Conservation (phyloP, 768 basidiomycete genomes). For the Mycena sanguinolenta region DNA sequence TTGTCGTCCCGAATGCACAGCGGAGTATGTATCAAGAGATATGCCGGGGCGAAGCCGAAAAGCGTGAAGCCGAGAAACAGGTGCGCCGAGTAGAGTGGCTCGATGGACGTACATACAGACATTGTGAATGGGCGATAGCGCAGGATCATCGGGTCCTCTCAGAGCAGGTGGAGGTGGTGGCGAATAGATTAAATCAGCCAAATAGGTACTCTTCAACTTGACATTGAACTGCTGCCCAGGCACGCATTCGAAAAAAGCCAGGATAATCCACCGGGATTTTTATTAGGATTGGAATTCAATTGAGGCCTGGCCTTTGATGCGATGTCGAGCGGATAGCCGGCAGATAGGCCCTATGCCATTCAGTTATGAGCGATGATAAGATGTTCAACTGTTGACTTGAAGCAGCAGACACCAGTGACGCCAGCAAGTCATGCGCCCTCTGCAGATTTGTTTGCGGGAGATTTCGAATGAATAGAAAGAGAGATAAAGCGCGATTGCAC, state of each 20-base stretch:
- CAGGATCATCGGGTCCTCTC: slow-evolving; percentile 20
- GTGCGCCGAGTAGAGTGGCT: neutral
- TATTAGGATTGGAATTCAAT: too few species aligned
- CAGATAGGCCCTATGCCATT: too few species aligned
- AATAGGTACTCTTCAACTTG: slow-evolving; percentile 13
- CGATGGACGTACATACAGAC: neutral
- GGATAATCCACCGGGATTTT: too few species aligned
- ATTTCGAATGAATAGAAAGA: neutral
- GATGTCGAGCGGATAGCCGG: neutral
- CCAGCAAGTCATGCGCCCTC: neutral
- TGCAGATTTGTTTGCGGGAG: neutral
- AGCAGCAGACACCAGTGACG: neutral
- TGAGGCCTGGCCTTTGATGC: neutral
- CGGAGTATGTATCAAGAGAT: neutral
- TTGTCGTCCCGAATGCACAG: neutral
- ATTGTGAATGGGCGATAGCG: slow-evolving; percentile 21
- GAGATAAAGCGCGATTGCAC: neutral
- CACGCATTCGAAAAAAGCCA: neutral
- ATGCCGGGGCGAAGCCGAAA: too few species aligned
- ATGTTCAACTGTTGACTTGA: slow-evolving; percentile 8
- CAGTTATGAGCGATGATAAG: neutral
- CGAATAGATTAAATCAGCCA: slow-evolving; percentile 8
- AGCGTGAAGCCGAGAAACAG: slow-evolving; percentile 15
- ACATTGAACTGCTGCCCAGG: slow-evolving; percentile 10
- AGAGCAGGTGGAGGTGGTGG: neutral